Conservation (phyloP, 106 monocot genomes). For the Dendrobium chrysotoxum region DNA sequence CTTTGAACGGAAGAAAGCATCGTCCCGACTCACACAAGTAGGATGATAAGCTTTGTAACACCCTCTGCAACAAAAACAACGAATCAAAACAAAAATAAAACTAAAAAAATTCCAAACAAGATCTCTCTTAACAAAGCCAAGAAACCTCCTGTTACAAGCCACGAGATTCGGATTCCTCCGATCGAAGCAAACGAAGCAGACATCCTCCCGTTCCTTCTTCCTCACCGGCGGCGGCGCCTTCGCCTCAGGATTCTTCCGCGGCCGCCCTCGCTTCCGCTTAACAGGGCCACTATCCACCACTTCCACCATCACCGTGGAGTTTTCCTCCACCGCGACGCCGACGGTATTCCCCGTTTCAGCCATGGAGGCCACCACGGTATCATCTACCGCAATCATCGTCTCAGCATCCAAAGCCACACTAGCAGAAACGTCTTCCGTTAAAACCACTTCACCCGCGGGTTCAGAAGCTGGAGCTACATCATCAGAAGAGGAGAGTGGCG, state of each 20-base stretch:
- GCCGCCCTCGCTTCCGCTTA: conserved; percentile 72
- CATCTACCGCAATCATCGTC: background rate
- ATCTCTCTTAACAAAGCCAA: background rate
- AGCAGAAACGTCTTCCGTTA: background rate
- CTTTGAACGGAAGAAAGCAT: conserved; percentile 45
- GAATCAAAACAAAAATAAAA: background rate
- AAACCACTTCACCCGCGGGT: background rate
- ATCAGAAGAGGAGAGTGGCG: background rate
- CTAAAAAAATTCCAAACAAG: background rate
- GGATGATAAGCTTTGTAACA: conserved; percentile 74
- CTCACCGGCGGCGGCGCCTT: conserved; percentile 14
- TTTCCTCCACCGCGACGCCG: background rate
- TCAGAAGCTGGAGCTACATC: background rate
- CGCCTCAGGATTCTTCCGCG: conserved; percentile 34
- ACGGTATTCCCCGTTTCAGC: background rate
- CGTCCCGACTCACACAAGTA: conserved; percentile 65
- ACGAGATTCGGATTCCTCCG: conserved; percentile 82
- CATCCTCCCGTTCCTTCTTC: conserved; percentile 68
- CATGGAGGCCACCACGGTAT: background rate
- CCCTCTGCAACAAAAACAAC: conserved; percentile 28
- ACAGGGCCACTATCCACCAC: conserved; percentile 9
- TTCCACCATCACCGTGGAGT: conserved; percentile 3
- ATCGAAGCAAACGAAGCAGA: conserved; percentile 98
- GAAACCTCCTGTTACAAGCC: conserved; percentile 77
- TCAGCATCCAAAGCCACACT: background rate